Conservation (phyloP, 2,329 filamentous ascomycete genomes). For the Dendrostoma leiphaemia region DNA sequence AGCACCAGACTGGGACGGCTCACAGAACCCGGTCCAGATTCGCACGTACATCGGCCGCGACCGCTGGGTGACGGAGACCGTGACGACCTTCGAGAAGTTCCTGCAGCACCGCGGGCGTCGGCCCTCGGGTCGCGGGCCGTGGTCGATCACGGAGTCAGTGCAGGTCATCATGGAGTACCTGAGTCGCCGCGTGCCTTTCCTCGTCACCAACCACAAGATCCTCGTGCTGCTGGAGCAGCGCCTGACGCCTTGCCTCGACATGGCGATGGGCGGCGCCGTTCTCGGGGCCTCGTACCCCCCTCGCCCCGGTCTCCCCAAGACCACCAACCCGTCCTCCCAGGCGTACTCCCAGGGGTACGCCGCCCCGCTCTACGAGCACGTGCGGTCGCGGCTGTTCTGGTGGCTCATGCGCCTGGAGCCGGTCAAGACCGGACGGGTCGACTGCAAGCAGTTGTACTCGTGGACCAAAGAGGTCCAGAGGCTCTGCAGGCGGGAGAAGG, state of each 20-base stretch:
- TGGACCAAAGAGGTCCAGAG: background rate
- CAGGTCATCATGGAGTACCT: background rate
- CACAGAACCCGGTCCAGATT: background rate
- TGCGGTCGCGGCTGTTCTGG: background rate
- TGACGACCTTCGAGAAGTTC: background rate
- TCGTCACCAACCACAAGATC: background rate
- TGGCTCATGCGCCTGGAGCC: background rate
- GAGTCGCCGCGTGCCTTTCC: background rate
- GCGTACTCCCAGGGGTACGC: background rate
- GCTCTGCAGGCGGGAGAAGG: background rate
- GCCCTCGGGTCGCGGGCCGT: background rate
- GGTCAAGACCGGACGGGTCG: background rate
- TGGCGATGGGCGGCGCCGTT: too few relatives aligned
- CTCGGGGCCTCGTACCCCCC: too few relatives aligned
- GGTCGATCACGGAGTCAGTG: background rate
- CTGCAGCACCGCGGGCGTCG: background rate
- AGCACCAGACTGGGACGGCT: background rate
- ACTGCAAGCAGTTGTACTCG: background rate
- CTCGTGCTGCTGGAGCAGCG: background rate
- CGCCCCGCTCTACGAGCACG: background rate
- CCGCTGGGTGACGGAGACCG: background rate
- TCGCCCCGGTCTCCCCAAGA: too few relatives aligned
- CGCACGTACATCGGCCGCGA: background rate
- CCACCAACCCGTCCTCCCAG: too few relatives aligned
- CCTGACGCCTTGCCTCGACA: background rate